Evolutionary conservation across 164 flowering plant genomes (phyloP), one percentile per base, ranked within the genome.

Genomic region (Sedum album): DNA sequence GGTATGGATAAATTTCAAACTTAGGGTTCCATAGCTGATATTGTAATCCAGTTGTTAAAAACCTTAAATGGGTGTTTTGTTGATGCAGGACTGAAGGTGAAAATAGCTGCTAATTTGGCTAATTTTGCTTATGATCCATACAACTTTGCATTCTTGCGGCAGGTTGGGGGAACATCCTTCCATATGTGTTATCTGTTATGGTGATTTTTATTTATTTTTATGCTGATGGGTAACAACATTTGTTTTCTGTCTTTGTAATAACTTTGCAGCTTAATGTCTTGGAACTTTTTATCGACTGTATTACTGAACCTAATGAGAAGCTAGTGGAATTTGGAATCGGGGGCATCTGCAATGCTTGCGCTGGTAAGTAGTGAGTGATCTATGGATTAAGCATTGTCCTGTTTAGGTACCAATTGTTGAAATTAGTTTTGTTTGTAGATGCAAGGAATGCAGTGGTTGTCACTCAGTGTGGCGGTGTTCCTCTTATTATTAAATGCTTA

Each of bases 121-220:
- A 94, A 91, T 77, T 91, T 94, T 73, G 91, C 96, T 0, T 94
- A 91, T 80, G 98, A 91, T 79, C 97, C 98, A 44, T 94, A 83
- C 80, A 94, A 91, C 61, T 89, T 81, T 63, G 62, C 84, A 28
- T 87, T 84, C 80, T 69, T 94, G 55, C 90, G 95, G 42, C 94
- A 87, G 90, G 96, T 90, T 70, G n/a, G n/a, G n/a, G n/a, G n/a
- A n/a, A n/a, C n/a, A n/a, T n/a, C n/a, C n/a, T n/a, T n/a, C n/a
- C n/a, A n/a, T n/a, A n/a, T n/a, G n/a, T n/a, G n/a, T n/a, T n/a
- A n/a, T n/a, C n/a, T n/a, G n/a, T n/a, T n/a, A n/a, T n/a, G n/a
- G n/a, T n/a, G n/a, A n/a, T n/a, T 44, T 66, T 6, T 0, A 26
- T 17, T 44, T 15, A 6, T 20, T 1, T 41, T 7, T 21, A 5